Evolutionary conservation across 129 eudicot species (phyloP).

Genomic region (Sambucus nigra): DNA sequence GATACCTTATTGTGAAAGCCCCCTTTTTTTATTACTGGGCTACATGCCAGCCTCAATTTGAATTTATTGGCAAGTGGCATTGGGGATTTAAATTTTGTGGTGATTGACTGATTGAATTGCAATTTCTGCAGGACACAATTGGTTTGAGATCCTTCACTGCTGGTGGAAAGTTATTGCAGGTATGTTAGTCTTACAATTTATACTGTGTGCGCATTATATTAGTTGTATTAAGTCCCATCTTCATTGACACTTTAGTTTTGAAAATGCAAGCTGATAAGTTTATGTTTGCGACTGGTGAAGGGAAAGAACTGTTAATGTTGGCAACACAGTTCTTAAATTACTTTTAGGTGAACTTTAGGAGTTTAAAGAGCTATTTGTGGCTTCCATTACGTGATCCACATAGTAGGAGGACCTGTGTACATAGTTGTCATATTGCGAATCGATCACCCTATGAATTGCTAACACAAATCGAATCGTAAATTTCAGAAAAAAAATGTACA

Average conservation of each 20-base stretch:
- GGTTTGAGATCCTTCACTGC: constrained; percentile 98
- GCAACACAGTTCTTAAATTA: background rate
- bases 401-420: too few relatives aligned
- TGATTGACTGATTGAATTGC: constrained; percentile 8
- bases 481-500: too few relatives aligned
- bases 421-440: too few relatives aligned
- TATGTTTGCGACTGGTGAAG: background rate
- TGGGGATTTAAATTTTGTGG: background rate
- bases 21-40: background rate
- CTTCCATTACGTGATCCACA: too few relatives aligned
- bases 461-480: too few relatives aligned
- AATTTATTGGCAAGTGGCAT: background rate
- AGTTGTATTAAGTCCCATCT: constrained; percentile 1
- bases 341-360: too few relatives aligned
- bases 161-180: constrained; percentile 98
- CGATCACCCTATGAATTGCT: too few relatives aligned
- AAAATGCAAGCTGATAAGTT: background rate
- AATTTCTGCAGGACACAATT: constrained; percentile 73
- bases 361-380: too few relatives aligned
- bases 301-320: background rate
- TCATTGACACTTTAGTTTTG: background rate
- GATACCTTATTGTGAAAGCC: background rate
- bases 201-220: background rate
- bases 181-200: constrained; percentile 15
- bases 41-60: background rate